phyloP scores from a whole-genome alignment of 2,329 filamentous ascomycete species.

The Bipolaris cookei region DNA sequence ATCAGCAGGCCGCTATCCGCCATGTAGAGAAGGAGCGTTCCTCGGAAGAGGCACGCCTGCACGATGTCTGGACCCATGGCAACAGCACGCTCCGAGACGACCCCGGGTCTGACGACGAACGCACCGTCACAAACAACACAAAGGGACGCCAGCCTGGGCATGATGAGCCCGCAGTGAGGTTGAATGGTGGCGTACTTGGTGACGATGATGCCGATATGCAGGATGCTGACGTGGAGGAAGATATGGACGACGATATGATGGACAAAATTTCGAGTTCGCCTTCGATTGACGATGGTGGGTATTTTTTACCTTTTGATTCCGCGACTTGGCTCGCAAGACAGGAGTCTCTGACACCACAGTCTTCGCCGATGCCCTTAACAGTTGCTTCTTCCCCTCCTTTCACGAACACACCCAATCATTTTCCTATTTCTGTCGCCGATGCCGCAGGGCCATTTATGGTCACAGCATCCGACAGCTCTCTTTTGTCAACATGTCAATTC shows the following conservation, averaged over 20 bases:
- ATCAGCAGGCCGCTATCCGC: constrained; percentile 84
- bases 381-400: constrained; percentile 54
- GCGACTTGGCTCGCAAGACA: constrained; percentile 50
- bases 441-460: constrained; percentile 30
- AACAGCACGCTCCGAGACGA: constrained; percentile 49
- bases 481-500: constrained; percentile 35
- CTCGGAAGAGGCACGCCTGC: constrained; percentile 73
- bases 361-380: constrained; percentile 37
- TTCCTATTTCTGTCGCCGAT: constrained; percentile 45
- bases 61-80: constrained; percentile 58
- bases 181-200: constrained; percentile 46
- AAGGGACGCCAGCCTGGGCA: constrained; percentile 32
- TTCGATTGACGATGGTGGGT: constrained; percentile 99
- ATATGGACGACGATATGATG: constrained; percentile 92
- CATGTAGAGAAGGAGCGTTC: constrained; percentile 76
- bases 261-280: constrained; percentile 98
- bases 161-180: constrained; percentile 41
- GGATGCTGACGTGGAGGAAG: constrained; percentile 67
- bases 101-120: constrained; percentile 67
- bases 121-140: constrained; percentile 30
- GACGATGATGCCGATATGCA: constrained; percentile 61
- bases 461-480: constrained; percentile 40
- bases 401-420: constrained; percentile 51
- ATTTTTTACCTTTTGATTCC: constrained; percentile 52
- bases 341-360: constrained; percentile 51